Evolutionary conservation across 768 basidiomycete genomes (phyloP), one percentile per base, ranked within the genome.

Genomic region (Podaxis rugospora): DNA sequence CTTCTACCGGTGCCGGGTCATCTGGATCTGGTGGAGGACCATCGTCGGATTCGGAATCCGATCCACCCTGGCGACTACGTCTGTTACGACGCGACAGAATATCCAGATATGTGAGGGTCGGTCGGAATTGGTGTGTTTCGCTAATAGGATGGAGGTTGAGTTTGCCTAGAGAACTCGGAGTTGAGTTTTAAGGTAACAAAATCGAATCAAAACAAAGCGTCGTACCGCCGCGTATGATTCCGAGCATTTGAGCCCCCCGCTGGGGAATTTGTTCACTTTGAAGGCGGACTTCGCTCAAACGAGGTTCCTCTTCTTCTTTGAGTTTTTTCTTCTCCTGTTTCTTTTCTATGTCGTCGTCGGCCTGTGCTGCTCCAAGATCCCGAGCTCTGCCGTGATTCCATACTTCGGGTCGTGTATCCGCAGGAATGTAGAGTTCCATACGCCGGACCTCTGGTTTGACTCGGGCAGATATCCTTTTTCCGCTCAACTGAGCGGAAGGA

Each of bases 21-120:
- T 92, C 90, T 13, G 90, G 90, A 67, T 93, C 90, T 46, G 84
- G 87, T 25, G 89, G 90, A 23, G 90, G 89, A 0, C 86, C 90
- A 56, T 90, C 88, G 59, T 92, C 90, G 5, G 86, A 87, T 49
- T 92, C 91, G 1, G 87, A 87, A 59, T 87, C 90, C 2, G 80
- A 83, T 6, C 79, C 84, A 36, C 67, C 80, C 44, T 76, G 74
- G 21, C 78, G 76, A 51, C 71, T 69, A 21, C 81, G 84, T 65
- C 78, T 83, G 62, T 71, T 76, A 75, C 88, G 91, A 39, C 84
- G 84, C 23, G 86, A 85, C 57, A 88, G 70, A 61, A 83, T 72
- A 69, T 94, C 93, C 63, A 94, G 78, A 73, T 94, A 91, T 16
- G 89, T 90, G 65, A 93, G 73, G 2, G 89, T 88, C 7, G 92